Base-by-base conservation (phyloP, 805 yeast species). In the Sugiyamaella mastotermitis region DNA sequence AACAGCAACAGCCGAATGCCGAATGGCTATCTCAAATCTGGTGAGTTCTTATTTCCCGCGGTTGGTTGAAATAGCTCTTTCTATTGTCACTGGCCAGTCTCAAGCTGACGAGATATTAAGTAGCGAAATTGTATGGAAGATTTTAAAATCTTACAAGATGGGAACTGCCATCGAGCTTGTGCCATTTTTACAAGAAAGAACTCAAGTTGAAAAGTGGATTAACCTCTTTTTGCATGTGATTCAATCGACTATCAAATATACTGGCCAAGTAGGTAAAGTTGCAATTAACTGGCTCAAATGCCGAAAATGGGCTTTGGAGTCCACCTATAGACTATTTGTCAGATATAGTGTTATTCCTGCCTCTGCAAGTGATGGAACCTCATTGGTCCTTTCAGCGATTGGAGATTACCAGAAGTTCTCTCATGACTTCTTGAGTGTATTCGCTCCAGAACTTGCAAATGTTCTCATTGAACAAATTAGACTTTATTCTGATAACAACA, bases 271-370 rank as follows among this genome's bases (percentile, higher is more conserved):
- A n/a, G n/a, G n/a, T n/a, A n/a, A 43, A 53, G 1, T 66, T 68
- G 31, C 72, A 74, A 2, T 43, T 50, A 78, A 74, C 36, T 81
- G 80, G 80, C 76, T 65, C 53, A 88, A 76, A 61, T 74, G 76
- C 48, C 86, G 72, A 63, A 90, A 90, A 58, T 88, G 97, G 97
- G 76, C 92, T 0, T 78, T 78, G 51, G 85, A 84, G 15, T 84
- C 31, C 28, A 27, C 43, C 16, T 43, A 46, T 17, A 21, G 18
- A 10, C 29, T 44, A 14, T 37, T 41, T 23, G 25, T 38, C 5
- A 27, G 42, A 14, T 44, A 42, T 23, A 19, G 43, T 4, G 17
- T 34, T 3, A 17, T 26, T 15, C 37, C 38, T 17, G 29, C 18
- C 14, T 10, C 8, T 14, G 13, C 33, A 8, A 23, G 17, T 14